Conservation (phyloP, 2,329 filamentous ascomycete genomes). For the Elsinoe ampelina region DNA sequence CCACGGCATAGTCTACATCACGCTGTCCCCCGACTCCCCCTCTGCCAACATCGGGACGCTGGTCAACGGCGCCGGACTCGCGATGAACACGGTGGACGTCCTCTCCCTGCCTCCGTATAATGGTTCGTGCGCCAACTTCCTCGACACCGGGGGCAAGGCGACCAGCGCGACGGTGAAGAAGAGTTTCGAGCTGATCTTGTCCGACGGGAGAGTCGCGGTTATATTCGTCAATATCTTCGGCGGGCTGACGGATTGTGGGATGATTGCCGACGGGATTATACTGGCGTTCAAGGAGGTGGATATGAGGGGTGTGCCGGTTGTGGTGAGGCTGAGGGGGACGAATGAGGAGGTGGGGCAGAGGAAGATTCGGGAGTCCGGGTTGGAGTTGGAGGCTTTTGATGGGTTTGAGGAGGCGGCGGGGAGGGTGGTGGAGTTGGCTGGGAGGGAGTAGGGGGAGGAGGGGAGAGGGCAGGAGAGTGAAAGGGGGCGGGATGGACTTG, state of each 20-base stretch:
- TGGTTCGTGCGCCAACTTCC: conserved; percentile 68
- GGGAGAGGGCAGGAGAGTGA: not conserved
- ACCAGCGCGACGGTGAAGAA: conserved; percentile 71
- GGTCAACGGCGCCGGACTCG: conserved; percentile 81
- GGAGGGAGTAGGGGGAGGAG: conserved; percentile 13
- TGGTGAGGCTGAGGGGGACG: conserved; percentile 68
- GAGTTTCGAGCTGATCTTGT: conserved; percentile 63
- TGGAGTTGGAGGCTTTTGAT: conserved; percentile 62
- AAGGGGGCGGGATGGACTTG: not conserved
- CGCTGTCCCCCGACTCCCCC: conserved; percentile 37
- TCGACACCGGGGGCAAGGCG: conserved; percentile 84
- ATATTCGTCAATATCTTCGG: conserved; percentile 66
- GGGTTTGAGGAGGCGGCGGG: conserved; percentile 63
- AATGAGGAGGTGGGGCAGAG: conserved; percentile 62
- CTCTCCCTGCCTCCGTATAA: conserved; percentile 50
- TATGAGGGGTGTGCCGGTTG: conserved; percentile 51
- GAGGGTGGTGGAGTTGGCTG: conserved; percentile 53
- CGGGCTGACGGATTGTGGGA: conserved; percentile 63
- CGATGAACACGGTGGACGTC: conserved; percentile 84
- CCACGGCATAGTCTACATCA: conserved; percentile 72
- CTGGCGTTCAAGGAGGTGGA: conserved; percentile 61
- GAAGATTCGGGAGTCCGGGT: conserved; percentile 58
- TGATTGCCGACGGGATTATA: conserved; percentile 70
- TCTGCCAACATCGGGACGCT: conserved; percentile 64
- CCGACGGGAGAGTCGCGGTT: conserved; percentile 61